Percentiles rank a stretch among this genome's conserved stretches.
phyloP scores from a whole-genome alignment of 495 filamentous ascomycete genomes.

The Aspergillus affinis region DNA sequence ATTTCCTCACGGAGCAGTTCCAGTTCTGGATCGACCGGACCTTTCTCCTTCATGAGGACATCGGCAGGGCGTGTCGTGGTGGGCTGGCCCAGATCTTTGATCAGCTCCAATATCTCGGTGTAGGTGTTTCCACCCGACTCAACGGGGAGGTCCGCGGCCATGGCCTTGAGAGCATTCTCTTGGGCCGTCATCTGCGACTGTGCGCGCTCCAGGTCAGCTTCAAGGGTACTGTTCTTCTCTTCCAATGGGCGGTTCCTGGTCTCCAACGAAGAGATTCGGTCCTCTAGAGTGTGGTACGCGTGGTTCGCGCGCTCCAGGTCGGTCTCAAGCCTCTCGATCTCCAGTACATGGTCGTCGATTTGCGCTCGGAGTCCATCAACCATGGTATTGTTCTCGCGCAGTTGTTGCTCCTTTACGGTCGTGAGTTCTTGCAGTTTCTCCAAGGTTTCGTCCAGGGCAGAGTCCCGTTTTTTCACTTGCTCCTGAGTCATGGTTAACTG shows the following conservation, averaged over 20 bases:
- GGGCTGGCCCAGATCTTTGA: conserved; percentile 37
- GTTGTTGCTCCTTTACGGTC: conserved; percentile 32
- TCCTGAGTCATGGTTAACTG: conserved; percentile 40
- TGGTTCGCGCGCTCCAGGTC: conserved; percentile 36
- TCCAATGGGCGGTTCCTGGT: conserved; percentile 40
- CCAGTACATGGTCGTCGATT: conserved; percentile 33
- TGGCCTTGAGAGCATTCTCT: conserved; percentile 41
- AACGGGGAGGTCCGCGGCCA: conserved; percentile 41
- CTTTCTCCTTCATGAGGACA: conserved; percentile 24
- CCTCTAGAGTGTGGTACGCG: conserved; percentile 35
- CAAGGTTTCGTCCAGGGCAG: conserved; percentile 38
- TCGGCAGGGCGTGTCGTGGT: conserved; percentile 15
- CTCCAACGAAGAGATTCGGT: conserved; percentile 38
- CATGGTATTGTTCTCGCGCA: conserved; percentile 39
- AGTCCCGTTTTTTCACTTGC: conserved; percentile 39
- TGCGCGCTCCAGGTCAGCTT: conserved; percentile 40
- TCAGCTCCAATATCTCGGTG: conserved; percentile 43
- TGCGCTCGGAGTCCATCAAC: conserved; percentile 45
- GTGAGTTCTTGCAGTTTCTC: conserved; percentile 39
- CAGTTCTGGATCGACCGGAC: conserved; percentile 19
- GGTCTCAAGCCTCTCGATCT: conserved; percentile 38
- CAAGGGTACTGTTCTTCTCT: conserved; percentile 44
- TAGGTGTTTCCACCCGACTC: conserved; percentile 38
- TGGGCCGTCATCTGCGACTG: conserved; percentile 46
- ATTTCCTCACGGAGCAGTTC: conserved; percentile 32